phyloP scores from a whole-genome alignment of 1,284 basidiomycete genomes.

The Sparassis latifolia region DNA sequence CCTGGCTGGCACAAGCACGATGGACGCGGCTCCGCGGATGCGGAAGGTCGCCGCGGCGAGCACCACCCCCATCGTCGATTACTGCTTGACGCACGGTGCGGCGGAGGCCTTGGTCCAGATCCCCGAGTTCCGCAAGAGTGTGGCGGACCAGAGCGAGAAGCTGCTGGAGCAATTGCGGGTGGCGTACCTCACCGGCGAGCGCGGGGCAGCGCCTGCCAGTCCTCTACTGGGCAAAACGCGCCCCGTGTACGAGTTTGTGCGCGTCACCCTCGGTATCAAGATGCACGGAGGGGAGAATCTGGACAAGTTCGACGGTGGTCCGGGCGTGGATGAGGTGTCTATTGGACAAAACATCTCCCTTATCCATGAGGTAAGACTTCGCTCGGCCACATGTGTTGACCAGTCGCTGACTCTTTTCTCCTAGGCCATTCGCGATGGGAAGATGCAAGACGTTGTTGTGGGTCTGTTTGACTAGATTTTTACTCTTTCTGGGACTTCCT shows the following conservation, averaged over 20 bases:
- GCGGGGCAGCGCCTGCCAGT: conserved; percentile 54
- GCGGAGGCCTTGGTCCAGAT: conserved; percentile 29
- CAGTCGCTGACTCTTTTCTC: not conserved
- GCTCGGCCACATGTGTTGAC: conserved; percentile 1
- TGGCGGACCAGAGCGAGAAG: conserved; percentile 39
- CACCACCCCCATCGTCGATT: conserved; percentile 55
- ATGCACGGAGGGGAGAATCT: conserved; percentile 75
- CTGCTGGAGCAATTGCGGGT: conserved; percentile 44
- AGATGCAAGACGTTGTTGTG: conserved; percentile 55
- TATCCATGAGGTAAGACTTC: conserved; percentile 49
- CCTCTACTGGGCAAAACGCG: conserved; percentile 57
- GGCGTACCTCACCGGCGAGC: conserved; percentile 48
- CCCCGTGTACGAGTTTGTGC: conserved; percentile 65
- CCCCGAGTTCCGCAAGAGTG: conserved; percentile 42
- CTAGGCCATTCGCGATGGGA: conserved; percentile 64
- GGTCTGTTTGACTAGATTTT: conserved; percentile 34
- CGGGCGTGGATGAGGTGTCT: conserved; percentile 53
- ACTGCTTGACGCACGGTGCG: conserved; percentile 34
- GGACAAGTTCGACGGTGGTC: conserved; percentile 44
- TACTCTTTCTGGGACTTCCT: no score
- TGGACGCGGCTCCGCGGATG: conserved; percentile 66
- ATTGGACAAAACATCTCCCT: conserved; percentile 60
- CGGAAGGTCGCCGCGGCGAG: conserved; percentile 56
- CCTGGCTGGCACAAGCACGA: conserved; percentile 60
- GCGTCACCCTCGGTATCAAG: conserved; percentile 54